phyloP scores from a whole-genome alignment of 2,329 filamentous ascomycete genomes.

The Ophiocordyceps camponoti-floridani region DNA sequence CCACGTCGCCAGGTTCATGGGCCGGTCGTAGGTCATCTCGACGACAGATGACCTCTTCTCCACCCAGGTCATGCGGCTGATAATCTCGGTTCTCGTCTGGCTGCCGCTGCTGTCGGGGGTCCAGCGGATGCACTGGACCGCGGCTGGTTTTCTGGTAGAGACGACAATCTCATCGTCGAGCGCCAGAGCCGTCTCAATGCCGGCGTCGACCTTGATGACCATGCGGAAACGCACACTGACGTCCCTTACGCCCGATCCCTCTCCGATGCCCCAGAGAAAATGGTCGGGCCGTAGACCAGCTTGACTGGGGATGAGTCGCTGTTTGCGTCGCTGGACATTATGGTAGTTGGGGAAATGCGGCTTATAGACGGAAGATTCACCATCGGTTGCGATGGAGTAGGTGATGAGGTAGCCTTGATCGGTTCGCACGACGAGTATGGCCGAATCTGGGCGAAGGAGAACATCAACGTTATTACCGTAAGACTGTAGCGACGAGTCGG shows the following conservation, averaged over 20 bases:
- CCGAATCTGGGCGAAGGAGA: constrained; percentile 75
- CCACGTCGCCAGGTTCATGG: constrained; percentile 94
- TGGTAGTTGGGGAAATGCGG: constrained; percentile 56
- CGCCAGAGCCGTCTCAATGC: constrained; percentile 73
- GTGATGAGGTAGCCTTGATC: constrained; percentile 77
- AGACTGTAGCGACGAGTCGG: constrained; percentile 55
- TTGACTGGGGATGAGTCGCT: constrained; percentile 41
- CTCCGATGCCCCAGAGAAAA: constrained; percentile 58
- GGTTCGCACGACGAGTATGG: constrained; percentile 83
- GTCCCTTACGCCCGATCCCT: constrained; percentile 67
- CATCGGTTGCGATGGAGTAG: constrained; percentile 77
- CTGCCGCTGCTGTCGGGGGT: constrained; percentile 62
- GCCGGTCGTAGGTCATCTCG: constrained; percentile 85
- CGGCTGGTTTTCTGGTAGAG: constrained; percentile 76
- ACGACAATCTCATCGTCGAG: constrained; percentile 87
- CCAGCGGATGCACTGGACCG: constrained; percentile 96
- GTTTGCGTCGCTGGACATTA: constrained; percentile 42
- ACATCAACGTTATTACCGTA: constrained; percentile 79
- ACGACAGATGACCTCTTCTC: constrained; percentile 57
- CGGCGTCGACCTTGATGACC: constrained; percentile 95
- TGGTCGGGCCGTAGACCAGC: constrained; percentile 38
- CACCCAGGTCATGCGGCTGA: constrained; percentile 76
- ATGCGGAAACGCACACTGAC: constrained; percentile 85
- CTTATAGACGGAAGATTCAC: constrained; percentile 68
- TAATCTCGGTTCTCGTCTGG: constrained; percentile 79